A percentile compares a stretch with the other conserved stretches of the same genome.
phyloP scores from a whole-genome alignment of 2,329 filamentous ascomycete species.

The Cladosporium sp. region DNA sequence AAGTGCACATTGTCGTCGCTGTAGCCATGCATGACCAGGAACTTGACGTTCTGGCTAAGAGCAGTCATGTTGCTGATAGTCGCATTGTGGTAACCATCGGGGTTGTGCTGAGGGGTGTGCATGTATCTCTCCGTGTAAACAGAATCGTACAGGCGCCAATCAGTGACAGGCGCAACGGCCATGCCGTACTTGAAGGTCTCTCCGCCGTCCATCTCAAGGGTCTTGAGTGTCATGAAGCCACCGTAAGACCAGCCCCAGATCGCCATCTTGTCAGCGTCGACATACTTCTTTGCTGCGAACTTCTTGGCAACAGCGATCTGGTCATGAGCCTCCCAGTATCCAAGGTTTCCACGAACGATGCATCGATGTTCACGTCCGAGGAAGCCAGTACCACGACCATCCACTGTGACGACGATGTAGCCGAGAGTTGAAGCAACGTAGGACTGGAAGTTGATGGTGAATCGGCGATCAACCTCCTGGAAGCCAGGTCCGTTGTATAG shows the following conservation, averaged over 20 bases:
- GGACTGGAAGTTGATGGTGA: conserved; percentile 82
- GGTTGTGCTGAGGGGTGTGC: conserved; percentile 85
- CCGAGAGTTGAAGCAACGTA: conserved; percentile 81
- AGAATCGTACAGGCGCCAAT: conserved; percentile 92
- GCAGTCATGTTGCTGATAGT: conserved; percentile 71
- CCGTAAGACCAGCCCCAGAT: conserved; percentile 99
- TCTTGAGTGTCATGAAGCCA: conserved; percentile 92
- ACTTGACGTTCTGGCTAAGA: conserved; percentile 72
- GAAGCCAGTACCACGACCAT: conserved; percentile 88
- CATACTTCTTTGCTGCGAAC: conserved; percentile 76
- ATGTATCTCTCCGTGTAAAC: conserved; percentile 97
- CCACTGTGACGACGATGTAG: conserved; percentile 92
- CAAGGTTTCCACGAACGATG: conserved; percentile 76
- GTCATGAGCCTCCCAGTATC: conserved; percentile 78
- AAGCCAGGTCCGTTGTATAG: conserved; percentile 95
- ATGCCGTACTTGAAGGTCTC: conserved; percentile 93
- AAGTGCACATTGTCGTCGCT: conserved; percentile 97
- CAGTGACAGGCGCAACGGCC: conserved; percentile 96
- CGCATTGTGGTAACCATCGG: conserved; percentile 68
- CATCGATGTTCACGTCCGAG: conserved; percentile 81
- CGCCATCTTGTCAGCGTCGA: conserved; percentile 75
- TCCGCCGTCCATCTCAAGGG: conserved; percentile 84
- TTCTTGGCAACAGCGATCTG: conserved; percentile 87
- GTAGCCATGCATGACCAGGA: conserved; percentile 93
- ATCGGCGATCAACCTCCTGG: conserved; percentile 76